Evolutionary conservation across 345 rosid species (phyloP).

Genomic region (Arabidopsis suecica): DNA sequence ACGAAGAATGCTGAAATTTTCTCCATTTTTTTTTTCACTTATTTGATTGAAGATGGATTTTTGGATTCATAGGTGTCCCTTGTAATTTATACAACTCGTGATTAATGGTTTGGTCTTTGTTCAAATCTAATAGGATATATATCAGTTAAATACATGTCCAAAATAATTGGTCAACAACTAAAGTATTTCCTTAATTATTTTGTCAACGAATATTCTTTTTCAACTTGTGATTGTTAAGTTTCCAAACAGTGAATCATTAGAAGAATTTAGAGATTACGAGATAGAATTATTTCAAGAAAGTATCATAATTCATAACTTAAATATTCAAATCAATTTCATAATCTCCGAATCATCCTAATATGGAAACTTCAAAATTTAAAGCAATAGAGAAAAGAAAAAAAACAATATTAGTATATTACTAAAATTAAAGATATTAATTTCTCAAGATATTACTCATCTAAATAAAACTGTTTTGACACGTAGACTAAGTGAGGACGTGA

Average conservation of each 20-base stretch:
- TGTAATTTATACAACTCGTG: constrained; percentile 15
- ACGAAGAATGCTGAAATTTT: constrained; percentile 27
- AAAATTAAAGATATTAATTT: no score
- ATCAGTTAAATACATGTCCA: not conserved
- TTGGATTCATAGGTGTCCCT: not conserved
- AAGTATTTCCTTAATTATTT: not conserved
- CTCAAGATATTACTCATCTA: not conserved
- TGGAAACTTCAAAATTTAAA: not conserved
- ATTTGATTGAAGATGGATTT: not conserved
- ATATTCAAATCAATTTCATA: constrained; percentile 6
- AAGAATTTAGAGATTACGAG: not conserved
- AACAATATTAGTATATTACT: no score
- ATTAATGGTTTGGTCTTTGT: not conserved
- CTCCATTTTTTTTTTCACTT: constrained; percentile 11
- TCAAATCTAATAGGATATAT: not conserved
- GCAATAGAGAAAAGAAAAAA: not conserved
- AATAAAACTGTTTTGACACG: not conserved
- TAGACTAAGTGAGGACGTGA: constrained; percentile 10
- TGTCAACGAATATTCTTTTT: not conserved
- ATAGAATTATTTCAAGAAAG: not conserved
- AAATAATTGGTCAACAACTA: not conserved
- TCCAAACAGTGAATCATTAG: not conserved
- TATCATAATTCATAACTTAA: not conserved
- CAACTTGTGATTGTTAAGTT: not conserved
- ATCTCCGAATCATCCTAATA: not conserved